These are phyloP conservation scores for Phytophthora pluvialis DNA, from an alignment of 352 stramenopile species.

Conservation along the genomic window DNA sequence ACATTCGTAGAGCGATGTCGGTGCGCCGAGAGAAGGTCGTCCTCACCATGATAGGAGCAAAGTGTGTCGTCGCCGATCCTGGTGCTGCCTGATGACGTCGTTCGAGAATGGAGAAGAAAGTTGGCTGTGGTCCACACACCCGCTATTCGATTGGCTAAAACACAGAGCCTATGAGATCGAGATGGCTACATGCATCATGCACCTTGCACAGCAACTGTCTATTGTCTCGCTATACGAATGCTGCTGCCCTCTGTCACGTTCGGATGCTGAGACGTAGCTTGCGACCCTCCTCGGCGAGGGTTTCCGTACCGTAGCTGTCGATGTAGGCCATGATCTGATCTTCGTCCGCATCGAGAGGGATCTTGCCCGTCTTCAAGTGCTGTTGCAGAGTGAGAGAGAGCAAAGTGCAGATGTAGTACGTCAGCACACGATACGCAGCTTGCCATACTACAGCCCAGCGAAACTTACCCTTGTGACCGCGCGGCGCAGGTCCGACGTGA, in stretches of 20 bases:
- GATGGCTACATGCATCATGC: conserved; percentile 19
- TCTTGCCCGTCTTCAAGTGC: conserved; percentile 66
- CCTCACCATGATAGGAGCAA: conserved; percentile 8
- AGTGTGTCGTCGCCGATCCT: conserved; percentile 17
- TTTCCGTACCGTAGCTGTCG: conserved; percentile 51
- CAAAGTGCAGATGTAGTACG: neutral
- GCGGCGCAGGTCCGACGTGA: conserved; percentile 70
- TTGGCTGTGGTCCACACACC: neutral
- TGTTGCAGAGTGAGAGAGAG: conserved; percentile 14
- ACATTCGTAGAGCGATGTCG: neutral
- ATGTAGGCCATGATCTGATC: conserved; percentile 71
- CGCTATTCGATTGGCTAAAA: conserved; percentile 21
- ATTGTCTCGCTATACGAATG: conserved; percentile 1
- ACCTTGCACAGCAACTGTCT: too few relatives aligned
- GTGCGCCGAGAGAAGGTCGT: neutral
- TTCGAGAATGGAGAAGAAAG: conserved; percentile 13
- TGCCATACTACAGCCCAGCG: neutral
- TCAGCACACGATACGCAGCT: neutral
- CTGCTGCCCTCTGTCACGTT: conserved; percentile 28
- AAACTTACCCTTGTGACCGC: conserved; percentile 64
- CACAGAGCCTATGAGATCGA: conserved; percentile 3
- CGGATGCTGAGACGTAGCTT: conserved; percentile 66
- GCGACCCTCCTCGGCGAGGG: conserved; percentile 65
- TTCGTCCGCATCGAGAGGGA: conserved; percentile 61
- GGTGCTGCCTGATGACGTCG: conserved; percentile 13